phyloP scores from a whole-genome alignment of 2,329 filamentous ascomycete species.

The Xylariaceae sp. region DNA sequence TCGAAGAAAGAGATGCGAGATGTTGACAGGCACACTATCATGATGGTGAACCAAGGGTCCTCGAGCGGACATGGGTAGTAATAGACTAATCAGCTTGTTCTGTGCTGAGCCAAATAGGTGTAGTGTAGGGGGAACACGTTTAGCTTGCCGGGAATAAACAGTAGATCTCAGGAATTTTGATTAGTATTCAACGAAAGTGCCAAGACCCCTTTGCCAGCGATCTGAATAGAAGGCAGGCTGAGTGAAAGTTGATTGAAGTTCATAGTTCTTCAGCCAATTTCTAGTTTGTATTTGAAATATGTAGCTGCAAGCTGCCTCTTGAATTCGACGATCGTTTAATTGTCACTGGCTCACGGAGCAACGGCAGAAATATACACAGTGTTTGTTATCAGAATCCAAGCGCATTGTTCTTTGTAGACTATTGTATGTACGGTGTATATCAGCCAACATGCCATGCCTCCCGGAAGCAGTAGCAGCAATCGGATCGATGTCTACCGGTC shows the following conservation, averaged over 20 bases:
- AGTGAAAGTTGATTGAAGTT: neutral
- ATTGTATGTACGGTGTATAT: slow-evolving; percentile 21
- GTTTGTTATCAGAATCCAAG: neutral
- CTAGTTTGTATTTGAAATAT: slow-evolving; percentile 1
- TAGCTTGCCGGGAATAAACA: no score
- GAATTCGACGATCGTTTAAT: slow-evolving; percentile 11
- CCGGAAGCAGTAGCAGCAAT: slow-evolving; percentile 11
- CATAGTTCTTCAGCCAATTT: no score
- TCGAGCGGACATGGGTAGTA: no score
- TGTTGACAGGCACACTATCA: neutral
- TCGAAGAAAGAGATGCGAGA: neutral
- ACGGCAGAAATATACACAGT: slow-evolving; percentile 26
- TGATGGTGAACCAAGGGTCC: neutral
- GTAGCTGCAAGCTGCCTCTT: slow-evolving; percentile 5
- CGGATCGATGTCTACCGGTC: slow-evolving; percentile 9
- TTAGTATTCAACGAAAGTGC: neutral
- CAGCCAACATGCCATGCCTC: slow-evolving; percentile 25
- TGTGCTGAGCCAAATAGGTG: no score
- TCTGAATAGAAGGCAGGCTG: neutral
- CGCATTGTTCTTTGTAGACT: slow-evolving; percentile 9
- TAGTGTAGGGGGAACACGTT: no score
- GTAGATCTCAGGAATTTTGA: no score
- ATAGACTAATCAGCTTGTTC: no score
- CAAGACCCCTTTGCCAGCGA: neutral
- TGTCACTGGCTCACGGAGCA: slow-evolving; percentile 18